Conservation (phyloP, 2,329 filamentous ascomycete species). For the Chaetomiaceae sp. region DNA sequence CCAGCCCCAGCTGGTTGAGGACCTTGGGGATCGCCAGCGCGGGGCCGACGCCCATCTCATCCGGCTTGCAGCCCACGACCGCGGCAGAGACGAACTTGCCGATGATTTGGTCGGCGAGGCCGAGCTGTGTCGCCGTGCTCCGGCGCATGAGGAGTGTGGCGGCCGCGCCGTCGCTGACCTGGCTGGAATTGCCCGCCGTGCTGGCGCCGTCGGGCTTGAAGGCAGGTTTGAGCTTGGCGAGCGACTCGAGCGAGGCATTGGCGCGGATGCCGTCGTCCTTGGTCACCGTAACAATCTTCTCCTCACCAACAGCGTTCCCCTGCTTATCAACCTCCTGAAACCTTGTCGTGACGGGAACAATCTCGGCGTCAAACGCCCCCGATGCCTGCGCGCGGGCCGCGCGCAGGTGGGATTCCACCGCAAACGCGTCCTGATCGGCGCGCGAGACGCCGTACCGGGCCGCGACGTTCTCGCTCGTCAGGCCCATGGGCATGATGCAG, state of each 20-base stretch:
- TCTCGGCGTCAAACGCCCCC: conserved; percentile 73
- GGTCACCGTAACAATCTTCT: conserved; percentile 61
- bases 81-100: conserved; percentile 77
- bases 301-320: conserved; percentile 51
- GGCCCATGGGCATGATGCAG: conserved; percentile 91
- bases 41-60: conserved; percentile 93
- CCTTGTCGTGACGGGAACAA: conserved; percentile 71
- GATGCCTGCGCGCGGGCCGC: conserved; percentile 65
- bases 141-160: conserved; percentile 80
- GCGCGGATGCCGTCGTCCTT: conserved; percentile 80
- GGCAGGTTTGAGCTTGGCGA: conserved; percentile 78
- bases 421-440: conserved; percentile 78
- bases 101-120: conserved; percentile 64
- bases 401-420: conserved; percentile 67
- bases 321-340: conserved; percentile 61
- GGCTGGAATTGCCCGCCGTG: conserved; percentile 82
- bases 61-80: conserved; percentile 73
- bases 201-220: conserved; percentile 71
- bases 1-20: conserved; percentile 63
- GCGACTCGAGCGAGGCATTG: conserved; percentile 61
- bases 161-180: conserved; percentile 84
- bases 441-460: conserved; percentile 67
- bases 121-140: conserved; percentile 70
- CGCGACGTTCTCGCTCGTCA: conserved; percentile 87
- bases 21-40: conserved; percentile 81